Evolutionary conservation across 176 grass and related monocot genomes (phyloP).

Genomic region (Hordeum marinum): DNA sequence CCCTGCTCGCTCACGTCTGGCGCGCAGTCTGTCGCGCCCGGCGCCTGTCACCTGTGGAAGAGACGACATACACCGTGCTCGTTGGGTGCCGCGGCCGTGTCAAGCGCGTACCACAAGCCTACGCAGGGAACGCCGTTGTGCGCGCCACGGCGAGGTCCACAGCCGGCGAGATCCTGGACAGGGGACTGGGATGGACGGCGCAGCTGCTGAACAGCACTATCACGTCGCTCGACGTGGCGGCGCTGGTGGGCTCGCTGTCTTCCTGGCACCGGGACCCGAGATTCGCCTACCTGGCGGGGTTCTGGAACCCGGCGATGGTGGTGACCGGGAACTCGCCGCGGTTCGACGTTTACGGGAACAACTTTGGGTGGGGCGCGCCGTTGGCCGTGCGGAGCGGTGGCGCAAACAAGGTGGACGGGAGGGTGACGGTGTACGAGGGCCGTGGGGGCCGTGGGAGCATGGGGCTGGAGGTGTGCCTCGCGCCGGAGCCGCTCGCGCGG

Average conservation of each 20-base stretch:
- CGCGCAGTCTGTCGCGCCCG: background rate
- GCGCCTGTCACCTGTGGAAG: background rate
- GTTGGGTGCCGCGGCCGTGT: background rate
- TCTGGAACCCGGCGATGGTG: background rate
- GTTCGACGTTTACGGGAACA: background rate
- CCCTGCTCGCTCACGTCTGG: conserved; percentile 1
- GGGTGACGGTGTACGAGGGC: conserved; percentile 13
- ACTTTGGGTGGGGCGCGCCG: background rate
- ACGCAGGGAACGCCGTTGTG: conserved; percentile 6
- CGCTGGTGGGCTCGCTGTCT: background rate
- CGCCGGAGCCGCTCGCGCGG: conserved; percentile 10
- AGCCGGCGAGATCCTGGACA: background rate
- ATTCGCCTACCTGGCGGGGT: background rate
- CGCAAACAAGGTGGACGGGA: conserved; percentile 27
- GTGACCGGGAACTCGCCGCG: background rate
- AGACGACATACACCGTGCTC: background rate
- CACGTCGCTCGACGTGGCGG: background rate
- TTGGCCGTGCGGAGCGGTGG: background rate
- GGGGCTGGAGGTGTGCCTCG: background rate
- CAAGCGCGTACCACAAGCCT: background rate
- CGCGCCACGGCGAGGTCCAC: background rate
- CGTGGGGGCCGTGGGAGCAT: background rate
- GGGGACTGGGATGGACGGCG: background rate
- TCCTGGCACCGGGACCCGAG: background rate
- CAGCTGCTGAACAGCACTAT: background rate